Evolutionary conservation across 768 basidiomycete species (phyloP), one percentile per base, ranked within the genome.

Genomic region (Leccinum variicolor): DNA sequence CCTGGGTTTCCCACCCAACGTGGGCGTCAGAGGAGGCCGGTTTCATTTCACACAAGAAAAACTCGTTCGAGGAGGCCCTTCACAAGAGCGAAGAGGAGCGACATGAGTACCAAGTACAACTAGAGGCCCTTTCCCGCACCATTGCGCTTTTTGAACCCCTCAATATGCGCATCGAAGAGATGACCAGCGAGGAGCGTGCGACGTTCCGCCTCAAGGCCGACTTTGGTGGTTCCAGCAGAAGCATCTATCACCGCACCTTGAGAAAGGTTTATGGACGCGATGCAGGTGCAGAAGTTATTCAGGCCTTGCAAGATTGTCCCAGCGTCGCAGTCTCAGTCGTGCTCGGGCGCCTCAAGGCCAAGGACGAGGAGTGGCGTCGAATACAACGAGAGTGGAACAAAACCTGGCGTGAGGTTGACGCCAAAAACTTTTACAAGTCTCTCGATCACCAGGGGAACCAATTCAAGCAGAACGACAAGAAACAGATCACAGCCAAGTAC

Each of bases 61-160:
- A 98, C 69, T 81, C 85, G 6, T 98, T 90, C 71, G 97, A 99
- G 73, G 96, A 98, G 67, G 90, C 92, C 0, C 78, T 98, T 56
- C 94, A 98, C 76, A 93, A 93, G 74, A 90, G 93, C 66, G 97
- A 99, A 73, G 96, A 99, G 73, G 97, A 99, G 73, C 86, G 97
- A 28, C 94, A 98, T 74, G 96, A 98, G 73, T 98, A 93, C 70
- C 94, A 97, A 64, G 94, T 95, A 58, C 91, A 95, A 64, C 84
- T 99, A 43, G 94, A 97, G 69, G 92, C 89, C 17, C 85, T 98
- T 64, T 76, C 84, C 10, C 86, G 95, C 45, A 98, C 95, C 14
- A 96, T 98, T 66, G 85, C 91, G 2, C 76, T 96, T 45, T 82
- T 99, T 56, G 94, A 98, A 68, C 95, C 95, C 3, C 80, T 98